Evolutionary conservation across 2,329 filamentous ascomycete species (phyloP), one percentile per base, ranked within the genome.

Genomic region (Aspergillus oerlinghausenensis): DNA sequence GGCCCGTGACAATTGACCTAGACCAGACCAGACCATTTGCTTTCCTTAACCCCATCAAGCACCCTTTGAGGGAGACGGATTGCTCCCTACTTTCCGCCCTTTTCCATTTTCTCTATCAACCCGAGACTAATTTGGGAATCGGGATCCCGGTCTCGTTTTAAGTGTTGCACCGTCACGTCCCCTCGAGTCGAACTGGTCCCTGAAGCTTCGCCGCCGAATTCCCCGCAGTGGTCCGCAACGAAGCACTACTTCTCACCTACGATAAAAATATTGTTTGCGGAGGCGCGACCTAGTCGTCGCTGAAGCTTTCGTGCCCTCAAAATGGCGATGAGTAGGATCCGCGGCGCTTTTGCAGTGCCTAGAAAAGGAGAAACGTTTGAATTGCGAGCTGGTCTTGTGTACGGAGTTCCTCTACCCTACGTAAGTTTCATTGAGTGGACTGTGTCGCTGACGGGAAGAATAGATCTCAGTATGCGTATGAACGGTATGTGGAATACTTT

Each of bases 361-460:
- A 87, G 88, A 71, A 99, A 99, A 81, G 94, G 94, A 75, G 94
- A 99, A 80, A 99, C 94, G 17, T 97, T 96, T 74, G 94, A 99
- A 82, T 80, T 99, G 77, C 88, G 94, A 74, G 91, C 93, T 62
- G 94, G 94, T 42, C 81, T 99, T 74, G 94, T 87, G 79, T 84
- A 82, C 63, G 77, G 52, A 56, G 23, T 58, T 60, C 69, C 56
- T 56, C 56, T 52, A 50, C 52, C 54, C 51, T 47, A 50, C 38
- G 54, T 42, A 32, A 52, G 11, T 25, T 40, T 47, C 49, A 40
- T 57, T 48, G 19, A 49, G 35, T 54, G 58, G 43, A 62, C 67
- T 23, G 21, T 73, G 58, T 73, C 71, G 62, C 70, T 77, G 65
- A 76, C 70, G 7, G 26, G 56, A 55, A 50, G 53, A 52, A 60